These are phyloP conservation scores for Saturnispora besseyi DNA, from an alignment of 805 yeast genomes.

Conservation along the genomic window DNA sequence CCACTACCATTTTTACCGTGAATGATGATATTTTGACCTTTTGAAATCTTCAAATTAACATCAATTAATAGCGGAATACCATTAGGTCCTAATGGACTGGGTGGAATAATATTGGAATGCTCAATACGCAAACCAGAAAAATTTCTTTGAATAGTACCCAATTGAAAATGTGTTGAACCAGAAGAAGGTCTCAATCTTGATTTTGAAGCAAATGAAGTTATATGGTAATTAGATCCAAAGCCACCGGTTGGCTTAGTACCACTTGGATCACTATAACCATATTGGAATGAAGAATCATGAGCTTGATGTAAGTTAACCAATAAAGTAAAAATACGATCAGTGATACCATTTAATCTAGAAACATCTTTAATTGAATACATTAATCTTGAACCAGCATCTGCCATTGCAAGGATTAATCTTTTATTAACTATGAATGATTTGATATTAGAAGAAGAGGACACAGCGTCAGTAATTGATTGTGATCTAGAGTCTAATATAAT, in stretches of 20 bases:
- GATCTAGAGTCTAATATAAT: slow-evolving; percentile 45
- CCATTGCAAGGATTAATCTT: slow-evolving; percentile 79
- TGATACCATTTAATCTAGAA: slow-evolving; percentile 83
- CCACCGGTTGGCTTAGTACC: slow-evolving; percentile 18
- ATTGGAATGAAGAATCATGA: slow-evolving; percentile 52
- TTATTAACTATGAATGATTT: slow-evolving; percentile 85
- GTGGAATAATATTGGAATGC: slow-evolving; percentile 73
- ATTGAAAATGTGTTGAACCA: slow-evolving; percentile 5
- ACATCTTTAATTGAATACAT: slow-evolving; percentile 93
- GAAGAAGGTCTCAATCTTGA: slow-evolving; percentile 15
- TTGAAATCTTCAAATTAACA: slow-evolving; percentile 51
- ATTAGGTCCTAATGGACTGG: slow-evolving; percentile 48
- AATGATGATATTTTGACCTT: slow-evolving; percentile 64
- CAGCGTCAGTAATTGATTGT: slow-evolving; percentile 6
- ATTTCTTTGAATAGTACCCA: slow-evolving; percentile 71
- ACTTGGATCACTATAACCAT: slow-evolving; percentile 28
- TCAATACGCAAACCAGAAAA: slow-evolving; percentile 78
- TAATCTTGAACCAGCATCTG: slow-evolving; percentile 90
- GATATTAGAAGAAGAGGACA: slow-evolving; percentile 42
- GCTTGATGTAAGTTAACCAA: slow-evolving; percentile 74
- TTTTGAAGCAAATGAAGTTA: slow-evolving; percentile 27
- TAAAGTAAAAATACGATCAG: slow-evolving; percentile 74
- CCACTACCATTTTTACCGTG: slow-evolving; percentile 88
- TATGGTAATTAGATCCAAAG: slow-evolving; percentile 24
- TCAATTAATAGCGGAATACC: slow-evolving; percentile 56